Evolutionary conservation across 257 asterid species (phyloP), one percentile per base, ranked within the genome.

Genomic region (Gynochthodes officinalis): DNA sequence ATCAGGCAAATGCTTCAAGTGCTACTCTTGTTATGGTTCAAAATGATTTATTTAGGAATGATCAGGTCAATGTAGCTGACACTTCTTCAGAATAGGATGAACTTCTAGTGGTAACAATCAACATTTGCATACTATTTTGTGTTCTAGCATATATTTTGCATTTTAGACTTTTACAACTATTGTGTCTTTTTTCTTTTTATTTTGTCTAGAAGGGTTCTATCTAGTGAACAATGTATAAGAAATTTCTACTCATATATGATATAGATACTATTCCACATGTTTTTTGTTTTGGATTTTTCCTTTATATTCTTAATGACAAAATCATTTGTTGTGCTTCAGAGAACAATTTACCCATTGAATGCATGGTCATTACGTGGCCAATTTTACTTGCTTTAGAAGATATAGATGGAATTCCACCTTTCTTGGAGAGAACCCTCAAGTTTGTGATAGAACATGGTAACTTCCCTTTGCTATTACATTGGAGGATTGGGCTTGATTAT

Each of bases 361-460:
- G 19, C 30, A 64, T 87, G 82, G 98, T 95, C 72, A 70, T 92
- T 81, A 98, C 98, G 42, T 78, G 96, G 63, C 99, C 99, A 40
- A 81, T 95, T 82, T 85, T 95, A 83, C 98, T 95, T 82, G 99
- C 99, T 66, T 82, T 95, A 77, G 99, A 95, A 89, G 98, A 95
- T 76, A 82, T 88, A 68, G 99, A 95, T 70, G 99, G 99, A 77
- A 88, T 92, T 79, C 97, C 97, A 58, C 90, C 99, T 75, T 95
- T 95, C 84, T 72, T 95, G 87, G 99, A 95, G 84, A 95, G 92
- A 83, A 94, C 99, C 78, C 96, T 95, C 73, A 84, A 86, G 82
- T 95, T 95, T 80, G 73, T 95, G 28, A 98, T 92, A 86, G 94
- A 84, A 75, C 84, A 85, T 35, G 99, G 99, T 95, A 73, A 88